These are phyloP conservation scores for Paradendryphiella salina DNA, from an alignment of 2,329 filamentous ascomycete genomes.

Conservation along the genomic window DNA sequence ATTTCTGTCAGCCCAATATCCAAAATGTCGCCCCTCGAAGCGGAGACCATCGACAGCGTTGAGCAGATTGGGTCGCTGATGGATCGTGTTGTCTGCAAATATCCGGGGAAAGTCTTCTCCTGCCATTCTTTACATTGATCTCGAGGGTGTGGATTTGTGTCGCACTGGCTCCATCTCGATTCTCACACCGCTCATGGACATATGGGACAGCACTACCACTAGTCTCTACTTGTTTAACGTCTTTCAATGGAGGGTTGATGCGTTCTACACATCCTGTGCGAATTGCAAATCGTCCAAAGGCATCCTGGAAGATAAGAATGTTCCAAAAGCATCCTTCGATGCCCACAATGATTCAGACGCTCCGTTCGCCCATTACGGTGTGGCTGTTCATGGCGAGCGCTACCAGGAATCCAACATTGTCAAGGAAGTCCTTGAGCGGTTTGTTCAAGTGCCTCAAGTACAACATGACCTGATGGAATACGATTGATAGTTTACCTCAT, in stretches of 20 bases:
- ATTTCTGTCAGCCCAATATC: too few relatives aligned
- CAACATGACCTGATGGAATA: too few relatives aligned
- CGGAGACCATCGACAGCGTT: too few relatives aligned
- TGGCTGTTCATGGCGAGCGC: constrained; percentile 9
- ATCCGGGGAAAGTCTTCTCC: background rate
- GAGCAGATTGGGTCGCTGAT: too few relatives aligned
- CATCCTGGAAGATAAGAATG: constrained; percentile 27
- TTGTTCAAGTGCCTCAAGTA: too few relatives aligned
- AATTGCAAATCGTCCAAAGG: background rate
- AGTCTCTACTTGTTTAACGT: constrained; percentile 36
- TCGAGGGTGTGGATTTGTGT: background rate
- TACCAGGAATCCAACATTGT: background rate
- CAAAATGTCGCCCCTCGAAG: too few relatives aligned
- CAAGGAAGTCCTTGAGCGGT: background rate
- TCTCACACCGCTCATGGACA: background rate
- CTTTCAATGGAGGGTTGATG: constrained; percentile 23
- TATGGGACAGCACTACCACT: too few relatives aligned
- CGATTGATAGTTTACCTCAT: too few relatives aligned
- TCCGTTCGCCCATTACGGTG: constrained; percentile 22
- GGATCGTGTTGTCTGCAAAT: too few relatives aligned
- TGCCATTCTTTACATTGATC: background rate
- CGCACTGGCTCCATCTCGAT: background rate
- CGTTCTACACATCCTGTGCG: constrained; percentile 27
- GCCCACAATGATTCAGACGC: constrained; percentile 36
- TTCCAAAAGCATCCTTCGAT: constrained; percentile 38